Percentiles rank a stretch among this genome's conserved stretches.
phyloP scores from a whole-genome alignment of 192 early-diverging fungal species.

The Backusella tarrabulga region DNA sequence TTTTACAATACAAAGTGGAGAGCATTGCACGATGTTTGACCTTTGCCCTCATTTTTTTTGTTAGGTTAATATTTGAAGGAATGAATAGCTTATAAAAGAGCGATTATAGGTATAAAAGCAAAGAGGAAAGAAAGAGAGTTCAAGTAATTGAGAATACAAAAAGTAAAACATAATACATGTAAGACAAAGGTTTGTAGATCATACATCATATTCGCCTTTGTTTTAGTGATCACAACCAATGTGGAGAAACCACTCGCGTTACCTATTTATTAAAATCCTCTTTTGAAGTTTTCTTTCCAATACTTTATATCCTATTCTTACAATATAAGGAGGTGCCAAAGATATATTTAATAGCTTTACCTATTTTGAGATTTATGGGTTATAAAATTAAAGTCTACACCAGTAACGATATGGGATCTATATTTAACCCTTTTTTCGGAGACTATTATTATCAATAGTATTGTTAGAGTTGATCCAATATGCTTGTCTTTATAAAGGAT shows the following conservation, averaged over 20 bases:
- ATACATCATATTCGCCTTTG: background rate
- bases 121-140: background rate
- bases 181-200: background rate
- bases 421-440: background rate
- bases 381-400: background rate
- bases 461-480: too few relatives aligned
- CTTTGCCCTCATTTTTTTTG: background rate
- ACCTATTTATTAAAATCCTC: too few relatives aligned
- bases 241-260: background rate
- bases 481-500: too few relatives aligned
- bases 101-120: background rate
- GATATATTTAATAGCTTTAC: background rate
- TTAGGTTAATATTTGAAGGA: background rate
- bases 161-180: background rate
- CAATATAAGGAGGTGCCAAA: background rate
- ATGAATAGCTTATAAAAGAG: background rate
- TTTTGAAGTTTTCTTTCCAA: too few relatives aligned
- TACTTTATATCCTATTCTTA: too few relatives aligned
- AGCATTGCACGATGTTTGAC: background rate
- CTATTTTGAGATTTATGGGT: background rate
- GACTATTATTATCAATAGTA: background rate
- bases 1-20: background rate
- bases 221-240: background rate
- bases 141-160: background rate
- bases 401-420: background rate